Conservation (phyloP, 2,329 filamentous ascomycete genomes). For the Cladobotryum mycophilum region DNA sequence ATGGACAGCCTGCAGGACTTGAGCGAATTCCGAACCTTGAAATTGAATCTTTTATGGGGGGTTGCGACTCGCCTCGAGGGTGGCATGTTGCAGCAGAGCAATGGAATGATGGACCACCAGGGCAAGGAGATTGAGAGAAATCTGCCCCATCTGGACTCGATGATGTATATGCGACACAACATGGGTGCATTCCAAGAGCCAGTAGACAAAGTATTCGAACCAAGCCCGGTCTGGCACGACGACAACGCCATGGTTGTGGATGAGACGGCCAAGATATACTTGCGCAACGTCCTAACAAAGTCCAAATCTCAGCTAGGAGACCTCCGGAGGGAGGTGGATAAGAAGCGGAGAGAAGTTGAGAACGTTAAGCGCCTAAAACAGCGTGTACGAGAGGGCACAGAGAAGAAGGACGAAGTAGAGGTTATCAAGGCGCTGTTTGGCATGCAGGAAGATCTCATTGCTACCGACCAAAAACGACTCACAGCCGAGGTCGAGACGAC, state of each 20-base stretch:
- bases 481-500: conserved; percentile 90
- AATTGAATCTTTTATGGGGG: conserved; percentile 81
- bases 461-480: conserved; percentile 74
- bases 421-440: conserved; percentile 77
- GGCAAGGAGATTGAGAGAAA: conserved; percentile 80
- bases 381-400: conserved; percentile 71
- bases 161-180: conserved; percentile 98
- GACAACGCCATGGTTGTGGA: conserved; percentile 81
- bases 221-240: conserved; percentile 95
- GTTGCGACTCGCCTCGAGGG: conserved; percentile 73
- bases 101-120: conserved; percentile 64
- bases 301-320: conserved; percentile 81
- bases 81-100: conserved; percentile 69
- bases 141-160: conserved; percentile 80
- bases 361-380: conserved; percentile 66
- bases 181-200: conserved; percentile 78
- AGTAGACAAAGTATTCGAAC: conserved; percentile 77
- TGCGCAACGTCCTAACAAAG: conserved; percentile 87
- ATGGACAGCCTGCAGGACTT: conserved; percentile 91
- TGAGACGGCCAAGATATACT: conserved; percentile 78
- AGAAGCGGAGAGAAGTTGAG: conserved; percentile 81
- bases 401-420: conserved; percentile 83
- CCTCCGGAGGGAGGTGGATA: conserved; percentile 74
- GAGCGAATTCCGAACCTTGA: conserved; percentile 78
- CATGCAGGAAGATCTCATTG: conserved; percentile 78